These are phyloP conservation scores for Plectosphaerella plurivora DNA, from an alignment of 2,329 filamentous ascomycete genomes.

Conservation along the genomic window DNA sequence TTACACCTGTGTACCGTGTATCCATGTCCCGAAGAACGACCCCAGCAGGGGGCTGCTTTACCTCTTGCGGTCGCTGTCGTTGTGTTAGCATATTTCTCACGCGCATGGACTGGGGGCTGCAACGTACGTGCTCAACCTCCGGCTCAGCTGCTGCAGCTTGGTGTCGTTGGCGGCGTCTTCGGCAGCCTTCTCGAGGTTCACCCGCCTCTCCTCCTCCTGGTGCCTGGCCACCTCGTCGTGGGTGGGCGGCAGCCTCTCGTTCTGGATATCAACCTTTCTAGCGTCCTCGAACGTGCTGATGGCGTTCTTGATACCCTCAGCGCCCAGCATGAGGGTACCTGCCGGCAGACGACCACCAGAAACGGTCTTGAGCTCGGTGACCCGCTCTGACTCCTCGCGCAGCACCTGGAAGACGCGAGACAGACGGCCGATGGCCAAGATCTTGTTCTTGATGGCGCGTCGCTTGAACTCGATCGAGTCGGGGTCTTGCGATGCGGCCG, in stretches of 20 bases:
- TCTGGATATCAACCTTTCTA: constrained; percentile 93
- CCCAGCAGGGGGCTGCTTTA: background rate
- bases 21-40: no score
- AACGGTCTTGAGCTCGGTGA: constrained; percentile 96
- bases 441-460: constrained; percentile 99
- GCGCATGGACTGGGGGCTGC: background rate
- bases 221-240: constrained; percentile 87
- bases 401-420: constrained; percentile 98
- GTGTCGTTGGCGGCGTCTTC: constrained; percentile 90
- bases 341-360: constrained; percentile 88
- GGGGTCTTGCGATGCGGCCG: constrained; percentile 53
- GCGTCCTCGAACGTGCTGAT: constrained; percentile 97
- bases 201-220: constrained; percentile 73
- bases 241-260: constrained; percentile 87
- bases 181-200: constrained; percentile 80
- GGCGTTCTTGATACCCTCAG: constrained; percentile 97
- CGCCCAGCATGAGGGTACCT: constrained; percentile 94
- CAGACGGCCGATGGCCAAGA: constrained; percentile 90
- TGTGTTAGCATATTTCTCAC: background rate
- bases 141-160: constrained; percentile 78
- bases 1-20: no score
- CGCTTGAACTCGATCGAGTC: constrained; percentile 92
- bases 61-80: constrained; percentile 1
- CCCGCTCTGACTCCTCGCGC: constrained; percentile 92
- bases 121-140: constrained; percentile 93